Evolutionary conservation across 345 rosid genomes (phyloP), one percentile per base, ranked within the genome.

Genomic region (Ceriops zippeliana): DNA sequence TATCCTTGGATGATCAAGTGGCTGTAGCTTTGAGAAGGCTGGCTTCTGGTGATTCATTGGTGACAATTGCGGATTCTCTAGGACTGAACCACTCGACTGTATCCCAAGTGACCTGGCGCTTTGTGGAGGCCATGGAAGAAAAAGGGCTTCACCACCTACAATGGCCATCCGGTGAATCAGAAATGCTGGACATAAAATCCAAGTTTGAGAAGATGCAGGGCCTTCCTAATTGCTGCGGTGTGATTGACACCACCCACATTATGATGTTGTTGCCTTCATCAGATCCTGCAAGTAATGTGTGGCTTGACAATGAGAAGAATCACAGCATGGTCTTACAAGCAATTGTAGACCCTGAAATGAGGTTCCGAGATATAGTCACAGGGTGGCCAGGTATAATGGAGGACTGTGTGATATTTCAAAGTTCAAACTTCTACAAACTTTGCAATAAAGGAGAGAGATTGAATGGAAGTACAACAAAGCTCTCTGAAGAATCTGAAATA

Each of bases 311-410:
- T 11, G 82, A 79, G 79, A 83, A 85, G 81, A 84, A 78, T 67
- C 81, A 83, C 75, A 87, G 88, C 72, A 81, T 87, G 87, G 74
- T 85, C 63, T 63, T 87, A 81, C 92, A 85, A 75, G 89, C 82
- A 1, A 79, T 85, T 24, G 83, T 85, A 28, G 88, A 80, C 77
- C 81, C 89, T n/a, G 78, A 81, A 20, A 81, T 83, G 89, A 82
- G 84, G 70, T 85, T 85, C 79, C 76, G 79, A 19, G 89, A 85
- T 72, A 82, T 87, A 51, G 82, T 87, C 79, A 82, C 87, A 5
- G 92, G 92, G 34, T 85, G 92, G 92, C 89, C 92, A 0, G 92
- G 92, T 54, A 84, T 81, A 73, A 70, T 84, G 76, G 80, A 79
- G 32, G 89, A 86, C 35, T 31, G 42, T 65, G 60, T 62, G 51